These are phyloP conservation scores for Dactylellina leptospora DNA, from an alignment of 2,329 filamentous ascomycete genomes.

Conservation along the genomic window DNA sequence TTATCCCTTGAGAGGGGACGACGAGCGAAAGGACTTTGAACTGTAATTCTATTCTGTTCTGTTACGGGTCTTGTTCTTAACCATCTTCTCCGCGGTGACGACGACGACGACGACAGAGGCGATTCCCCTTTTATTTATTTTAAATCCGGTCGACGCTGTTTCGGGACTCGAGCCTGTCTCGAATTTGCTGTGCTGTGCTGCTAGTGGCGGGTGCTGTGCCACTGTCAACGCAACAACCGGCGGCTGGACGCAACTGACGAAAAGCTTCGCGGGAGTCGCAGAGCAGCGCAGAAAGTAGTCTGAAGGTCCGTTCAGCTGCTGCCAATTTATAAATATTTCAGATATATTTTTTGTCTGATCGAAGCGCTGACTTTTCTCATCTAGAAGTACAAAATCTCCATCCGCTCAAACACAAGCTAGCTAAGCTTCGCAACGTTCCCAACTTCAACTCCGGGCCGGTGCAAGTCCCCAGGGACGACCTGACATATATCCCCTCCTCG, in stretches of 20 bases:
- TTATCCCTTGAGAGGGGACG: conserved; percentile 45
- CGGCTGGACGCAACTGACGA: no score
- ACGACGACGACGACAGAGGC: conserved; percentile 2
- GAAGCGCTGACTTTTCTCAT: no score
- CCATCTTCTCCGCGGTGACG: not conserved
- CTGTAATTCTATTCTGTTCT: conserved; percentile 1
- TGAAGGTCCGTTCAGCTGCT: no score
- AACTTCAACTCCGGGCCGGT: not conserved
- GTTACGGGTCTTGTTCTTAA: no score
- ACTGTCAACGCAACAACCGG: conserved; percentile 15
- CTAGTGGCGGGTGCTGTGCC: conserved; percentile 11
- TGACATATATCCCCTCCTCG: no score
- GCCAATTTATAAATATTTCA: no score
- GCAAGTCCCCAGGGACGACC: not conserved
- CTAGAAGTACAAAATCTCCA: no score
- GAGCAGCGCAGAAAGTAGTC: no score
- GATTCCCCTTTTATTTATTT: not conserved
- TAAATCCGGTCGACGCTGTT: not conserved
- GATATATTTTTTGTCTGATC: no score
- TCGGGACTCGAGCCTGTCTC: not conserved
- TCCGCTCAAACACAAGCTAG: no score
- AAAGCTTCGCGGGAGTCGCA: no score
- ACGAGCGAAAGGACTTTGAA: not conserved
- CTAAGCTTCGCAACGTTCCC: not conserved
- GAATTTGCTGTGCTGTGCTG: not conserved